phyloP scores from a whole-genome alignment of 2,329 filamentous ascomycete species.

The Ceratocystis destructans region DNA sequence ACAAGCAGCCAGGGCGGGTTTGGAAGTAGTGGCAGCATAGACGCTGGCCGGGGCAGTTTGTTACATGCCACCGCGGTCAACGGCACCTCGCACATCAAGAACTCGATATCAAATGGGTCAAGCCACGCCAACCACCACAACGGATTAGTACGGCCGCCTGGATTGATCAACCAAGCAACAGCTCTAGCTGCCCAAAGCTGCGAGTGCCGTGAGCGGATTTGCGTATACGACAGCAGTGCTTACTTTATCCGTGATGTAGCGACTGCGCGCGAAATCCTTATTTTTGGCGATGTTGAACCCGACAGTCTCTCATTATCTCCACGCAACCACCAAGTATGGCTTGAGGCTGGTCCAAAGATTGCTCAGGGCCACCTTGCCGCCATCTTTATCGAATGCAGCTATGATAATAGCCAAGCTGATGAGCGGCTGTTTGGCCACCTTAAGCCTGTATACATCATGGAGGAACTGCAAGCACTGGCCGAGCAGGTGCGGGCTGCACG shows the following conservation, averaged over 20 bases:
- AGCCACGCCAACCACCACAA: conserved; percentile 14
- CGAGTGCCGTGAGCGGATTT: conserved; percentile 37
- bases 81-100: conserved; percentile 10
- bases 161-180: conserved; percentile 18
- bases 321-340: conserved; percentile 72
- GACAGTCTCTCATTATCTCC: conserved; percentile 72
- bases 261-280: conserved; percentile 64
- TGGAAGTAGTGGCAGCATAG: conserved; percentile 37
- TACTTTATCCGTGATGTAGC: conserved; percentile 75
- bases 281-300: conserved; percentile 93
- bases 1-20: conserved; percentile 37
- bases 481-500: conserved; percentile 49
- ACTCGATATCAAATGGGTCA: conserved; percentile 12
- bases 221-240: conserved; percentile 76
- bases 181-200: conserved; percentile 19
- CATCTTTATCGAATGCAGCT: conserved; percentile 94
- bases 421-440: conserved; percentile 78
- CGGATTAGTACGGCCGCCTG: conserved; percentile 6
- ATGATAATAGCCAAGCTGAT: conserved; percentile 65
- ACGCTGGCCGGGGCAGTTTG: conserved; percentile 28
- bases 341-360: conserved; percentile 76
- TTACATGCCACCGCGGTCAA: conserved; percentile 20
- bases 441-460: conserved; percentile 66
- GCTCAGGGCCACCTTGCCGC: conserved; percentile 56
- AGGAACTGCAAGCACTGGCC: conserved; percentile 62